Evolutionary conservation across 345 rosid genomes (phyloP), one percentile per base, ranked within the genome.

Genomic region (Lenwebbia sp.): DNA sequence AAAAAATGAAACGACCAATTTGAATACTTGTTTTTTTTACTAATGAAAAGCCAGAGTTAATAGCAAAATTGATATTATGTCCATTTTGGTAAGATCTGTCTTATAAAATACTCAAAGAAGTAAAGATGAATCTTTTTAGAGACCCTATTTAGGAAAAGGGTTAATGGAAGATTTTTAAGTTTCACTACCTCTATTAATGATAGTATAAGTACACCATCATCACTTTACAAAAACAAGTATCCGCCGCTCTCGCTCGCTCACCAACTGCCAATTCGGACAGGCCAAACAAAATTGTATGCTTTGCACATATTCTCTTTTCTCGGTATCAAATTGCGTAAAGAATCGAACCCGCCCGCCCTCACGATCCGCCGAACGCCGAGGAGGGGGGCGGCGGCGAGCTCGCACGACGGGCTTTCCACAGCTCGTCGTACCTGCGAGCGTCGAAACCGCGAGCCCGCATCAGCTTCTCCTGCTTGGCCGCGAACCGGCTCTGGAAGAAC

Each of bases 401-500:
- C 44, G 13, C 44, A 1, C 22, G 55, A 2, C 51, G 86, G 21
- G 90, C 82, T 84, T 87, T 92, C 75, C 88, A 85, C 12, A 98
- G 95, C 90, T 94, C 92, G 85, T 89, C 47, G 58, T 94, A 96
- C 92, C 95, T 93, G 84, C 82, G 84, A 25, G 90, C 41, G 75
- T 98, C 91, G 65, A 96, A 96, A 54, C 91, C 90, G 2, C 87
- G 89, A n/a, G 84, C 62, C 75, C 87, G 85, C 91, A 93, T 90
- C 30, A 96, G 92, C 85, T 89, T 89, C 86, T 90, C 91, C 92
- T 91, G 99, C 89, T 93, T 96, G 47, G 94, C 89, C 5, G 49
- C 82, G 62, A 96, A 91, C 88, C 99, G 91, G 90, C 95, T 93
- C 44, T 92, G 93, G 86, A 94, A 95, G 83, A 98, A 95, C 17